Evolutionary conservation across 441 rosid species (phyloP).

Genomic region (Adansonia gregorii): DNA sequence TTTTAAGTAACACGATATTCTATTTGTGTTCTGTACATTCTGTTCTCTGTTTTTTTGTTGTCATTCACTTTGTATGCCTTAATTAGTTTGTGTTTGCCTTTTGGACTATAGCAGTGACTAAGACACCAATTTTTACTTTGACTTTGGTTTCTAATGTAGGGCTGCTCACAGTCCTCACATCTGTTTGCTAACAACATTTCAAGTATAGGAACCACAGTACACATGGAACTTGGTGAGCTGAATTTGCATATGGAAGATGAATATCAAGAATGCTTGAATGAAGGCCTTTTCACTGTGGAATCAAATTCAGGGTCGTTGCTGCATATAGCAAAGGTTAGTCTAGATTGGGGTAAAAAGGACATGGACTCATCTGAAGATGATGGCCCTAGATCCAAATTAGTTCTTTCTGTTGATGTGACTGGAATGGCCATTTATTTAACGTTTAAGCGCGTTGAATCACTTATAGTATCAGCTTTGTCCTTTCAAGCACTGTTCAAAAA

Average conservation of each 20-base stretch:
- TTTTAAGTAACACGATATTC: slow-evolving; percentile 11
- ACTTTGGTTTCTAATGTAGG: slow-evolving; percentile 50
- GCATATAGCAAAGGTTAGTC: slow-evolving; percentile 88
- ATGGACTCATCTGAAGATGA: slow-evolving; percentile 66
- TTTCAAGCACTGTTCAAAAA: slow-evolving; percentile 73
- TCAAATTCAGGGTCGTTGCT: slow-evolving; percentile 90
- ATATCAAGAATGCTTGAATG: slow-evolving; percentile 87
- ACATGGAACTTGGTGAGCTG: slow-evolving; percentile 96
- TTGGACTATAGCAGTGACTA: slow-evolving; percentile 15
- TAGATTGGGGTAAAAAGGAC: slow-evolving; percentile 94
- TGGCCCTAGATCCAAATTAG: slow-evolving; percentile 65
- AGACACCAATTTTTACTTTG: slow-evolving; percentile 2
- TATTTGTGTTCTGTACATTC: neutral
- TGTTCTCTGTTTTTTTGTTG: neutral
- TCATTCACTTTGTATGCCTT: slow-evolving; percentile 17
- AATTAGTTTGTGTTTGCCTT: slow-evolving; percentile 16
- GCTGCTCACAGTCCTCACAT: slow-evolving; percentile 95
- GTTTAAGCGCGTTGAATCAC: slow-evolving; percentile 78
- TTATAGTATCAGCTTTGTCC: slow-evolving; percentile 74
- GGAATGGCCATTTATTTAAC: slow-evolving; percentile 80
- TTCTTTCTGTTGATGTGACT: slow-evolving; percentile 85
- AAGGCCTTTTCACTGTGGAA: slow-evolving; percentile 82
- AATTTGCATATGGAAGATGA: slow-evolving; percentile 95
- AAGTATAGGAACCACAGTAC: slow-evolving; percentile 69
- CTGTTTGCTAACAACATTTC: slow-evolving; percentile 92